phyloP scores from a whole-genome alignment of 2,329 filamentous ascomycete species.

The Xylariaceae sp. region DNA sequence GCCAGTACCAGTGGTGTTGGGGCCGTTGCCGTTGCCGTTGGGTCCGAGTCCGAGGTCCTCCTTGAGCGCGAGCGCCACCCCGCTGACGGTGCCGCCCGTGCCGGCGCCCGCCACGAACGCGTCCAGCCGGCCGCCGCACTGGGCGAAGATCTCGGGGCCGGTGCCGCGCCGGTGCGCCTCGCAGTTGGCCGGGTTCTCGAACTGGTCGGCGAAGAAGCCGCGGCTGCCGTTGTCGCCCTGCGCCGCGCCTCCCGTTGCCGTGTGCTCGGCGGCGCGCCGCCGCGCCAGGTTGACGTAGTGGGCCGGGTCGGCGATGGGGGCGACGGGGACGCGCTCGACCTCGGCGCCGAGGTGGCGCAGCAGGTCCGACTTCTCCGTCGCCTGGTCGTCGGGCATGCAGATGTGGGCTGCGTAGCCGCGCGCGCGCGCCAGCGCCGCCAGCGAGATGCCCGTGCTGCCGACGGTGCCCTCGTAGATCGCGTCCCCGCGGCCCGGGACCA shows the following conservation, averaged over 20 bases:
- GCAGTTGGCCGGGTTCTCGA: conserved; percentile 87
- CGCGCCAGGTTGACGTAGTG: conserved; percentile 94
- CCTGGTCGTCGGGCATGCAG: conserved; percentile 93
- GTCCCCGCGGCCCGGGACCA: conserved; percentile 76
- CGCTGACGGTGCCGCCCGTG: conserved; percentile 88
- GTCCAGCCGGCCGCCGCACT: conserved; percentile 67
- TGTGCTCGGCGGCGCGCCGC: conserved; percentile 67
- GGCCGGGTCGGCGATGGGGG: conserved; percentile 83
- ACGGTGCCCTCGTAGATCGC: conserved; percentile 97
- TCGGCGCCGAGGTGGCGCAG: conserved; percentile 82
- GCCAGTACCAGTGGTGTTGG: too few species aligned
- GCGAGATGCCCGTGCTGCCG: conserved; percentile 89
- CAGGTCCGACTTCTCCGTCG: conserved; percentile 79
- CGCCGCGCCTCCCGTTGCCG: conserved; percentile 40
- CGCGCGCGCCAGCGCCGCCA: conserved; percentile 81
- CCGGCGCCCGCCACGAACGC: conserved; percentile 92
- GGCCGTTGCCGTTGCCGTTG: conserved; percentile 27
- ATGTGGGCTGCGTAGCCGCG: conserved; percentile 90
- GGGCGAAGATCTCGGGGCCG: conserved; percentile 79
- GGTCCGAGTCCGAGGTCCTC: conserved; percentile 50
- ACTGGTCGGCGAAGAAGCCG: conserved; percentile 94
- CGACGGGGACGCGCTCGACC: conserved; percentile 86
- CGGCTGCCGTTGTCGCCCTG: conserved; percentile 48
- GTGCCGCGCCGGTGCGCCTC: conserved; percentile 74
- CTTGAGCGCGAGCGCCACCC: conserved; percentile 78